Conservation (phyloP, 2,329 filamentous ascomycete species). For the Penicillium olsonii region DNA sequence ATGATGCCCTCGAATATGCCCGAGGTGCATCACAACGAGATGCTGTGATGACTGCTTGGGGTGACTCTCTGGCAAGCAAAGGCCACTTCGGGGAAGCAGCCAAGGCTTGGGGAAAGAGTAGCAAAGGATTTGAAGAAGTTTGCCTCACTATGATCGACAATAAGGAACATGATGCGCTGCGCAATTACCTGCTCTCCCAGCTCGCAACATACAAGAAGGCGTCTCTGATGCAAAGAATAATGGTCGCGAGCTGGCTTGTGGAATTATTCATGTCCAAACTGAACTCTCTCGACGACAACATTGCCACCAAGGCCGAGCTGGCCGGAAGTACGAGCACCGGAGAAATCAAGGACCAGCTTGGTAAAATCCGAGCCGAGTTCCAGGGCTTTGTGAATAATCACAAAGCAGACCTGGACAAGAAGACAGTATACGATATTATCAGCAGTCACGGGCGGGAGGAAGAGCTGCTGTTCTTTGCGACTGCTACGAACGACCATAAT, state of each 20-base stretch:
- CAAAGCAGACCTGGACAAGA: conserved; percentile 83
- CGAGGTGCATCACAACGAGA: conserved; percentile 80
- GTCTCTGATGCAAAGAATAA: conserved; percentile 85
- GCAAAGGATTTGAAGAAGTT: conserved; percentile 95
- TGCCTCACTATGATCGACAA: conserved; percentile 88
- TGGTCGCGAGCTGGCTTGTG: conserved; percentile 93
- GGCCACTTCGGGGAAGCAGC: conserved; percentile 85
- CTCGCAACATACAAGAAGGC: conserved; percentile 78
- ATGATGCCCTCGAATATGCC: conserved; percentile 82
- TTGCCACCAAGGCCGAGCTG: conserved; percentile 83
- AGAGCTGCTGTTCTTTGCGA: conserved; percentile 89
- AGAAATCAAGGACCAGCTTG: conserved; percentile 68
- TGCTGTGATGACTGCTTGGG: conserved; percentile 85
- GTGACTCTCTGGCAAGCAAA: conserved; percentile 81
- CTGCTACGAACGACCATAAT: conserved; percentile 84
- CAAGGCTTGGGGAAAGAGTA: conserved; percentile 88
- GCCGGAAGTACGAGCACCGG: conserved; percentile 69
- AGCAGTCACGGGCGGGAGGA: conserved; percentile 93
- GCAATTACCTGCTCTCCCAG: conserved; percentile 86
- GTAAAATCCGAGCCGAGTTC: conserved; percentile 72
- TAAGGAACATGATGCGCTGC: conserved; percentile 83
- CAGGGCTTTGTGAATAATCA: conserved; percentile 84
- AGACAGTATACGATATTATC: conserved; percentile 93
- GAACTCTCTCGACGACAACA: conserved; percentile 90
- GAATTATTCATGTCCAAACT: conserved; percentile 98